Conservation (phyloP, 495 filamentous ascomycete species). For the Aspergillus bridgeri region DNA sequence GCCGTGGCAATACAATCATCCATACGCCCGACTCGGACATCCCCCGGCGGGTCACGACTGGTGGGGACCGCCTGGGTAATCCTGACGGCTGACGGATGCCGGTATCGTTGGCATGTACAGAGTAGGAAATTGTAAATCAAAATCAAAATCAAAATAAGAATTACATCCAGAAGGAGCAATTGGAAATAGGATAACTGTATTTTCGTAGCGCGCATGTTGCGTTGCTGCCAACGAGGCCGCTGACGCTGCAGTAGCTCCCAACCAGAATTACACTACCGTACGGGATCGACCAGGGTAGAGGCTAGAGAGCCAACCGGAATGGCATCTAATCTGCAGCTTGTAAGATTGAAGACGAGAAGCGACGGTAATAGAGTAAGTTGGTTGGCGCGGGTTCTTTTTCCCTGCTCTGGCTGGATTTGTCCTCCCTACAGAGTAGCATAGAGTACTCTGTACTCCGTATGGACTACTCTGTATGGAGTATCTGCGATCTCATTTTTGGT, state of each 20-base stretch:
- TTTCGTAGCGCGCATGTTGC: constrained; percentile 24
- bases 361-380: neutral
- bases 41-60: neutral
- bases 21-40: constrained; percentile 1
- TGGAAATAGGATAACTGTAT: no score
- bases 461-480: no score
- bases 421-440: no score
- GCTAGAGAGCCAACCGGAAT: neutral
- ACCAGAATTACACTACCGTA: constrained; percentile 14
- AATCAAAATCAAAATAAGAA: no score
- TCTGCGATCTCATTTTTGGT: neutral
- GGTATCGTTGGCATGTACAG: no score
- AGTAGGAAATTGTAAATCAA: no score
- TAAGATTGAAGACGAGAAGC: constrained; percentile 1
- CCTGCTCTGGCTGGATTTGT: neutral
- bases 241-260: constrained; percentile 20
- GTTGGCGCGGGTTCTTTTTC: neutral
- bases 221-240: constrained; percentile 23
- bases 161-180: no score
- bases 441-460: no score
- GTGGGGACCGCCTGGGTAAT: neutral
- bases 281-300: constrained; percentile 3
- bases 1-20: constrained; percentile 26
- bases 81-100: neutral
- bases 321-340: constrained; percentile 1